These are phyloP conservation scores for Microbotryomycetes sp. DNA, from an alignment of 1,284 basidiomycete genomes.

Conservation along the genomic window DNA sequence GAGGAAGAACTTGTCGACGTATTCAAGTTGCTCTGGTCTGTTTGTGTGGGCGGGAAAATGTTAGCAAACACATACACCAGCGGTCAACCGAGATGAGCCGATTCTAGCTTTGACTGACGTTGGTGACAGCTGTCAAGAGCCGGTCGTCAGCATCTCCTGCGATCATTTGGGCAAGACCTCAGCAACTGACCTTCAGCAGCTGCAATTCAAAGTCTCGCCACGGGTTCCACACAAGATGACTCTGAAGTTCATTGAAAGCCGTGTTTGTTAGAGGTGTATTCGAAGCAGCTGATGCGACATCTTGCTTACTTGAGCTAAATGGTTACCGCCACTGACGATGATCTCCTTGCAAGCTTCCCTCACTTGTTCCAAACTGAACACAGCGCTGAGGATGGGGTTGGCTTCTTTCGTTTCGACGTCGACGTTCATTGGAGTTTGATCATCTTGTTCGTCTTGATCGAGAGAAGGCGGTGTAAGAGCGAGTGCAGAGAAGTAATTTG, in stretches of 20 bases:
- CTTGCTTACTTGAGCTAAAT: constrained; percentile 19
- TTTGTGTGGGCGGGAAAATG: neutral
- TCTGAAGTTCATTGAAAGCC: constrained; percentile 46
- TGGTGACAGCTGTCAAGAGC: constrained; percentile 39
- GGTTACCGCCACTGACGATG: neutral
- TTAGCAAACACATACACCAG: constrained; percentile 48
- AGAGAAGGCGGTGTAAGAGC: constrained; percentile 19
- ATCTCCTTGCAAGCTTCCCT: constrained; percentile 11
- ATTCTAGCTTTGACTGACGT: constrained; percentile 50
- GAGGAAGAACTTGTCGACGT: constrained; percentile 41
- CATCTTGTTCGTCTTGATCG: constrained; percentile 10
- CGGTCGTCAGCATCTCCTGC: neutral
- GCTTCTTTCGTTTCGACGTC: constrained; percentile 15
- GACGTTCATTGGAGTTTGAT: constrained; percentile 16
- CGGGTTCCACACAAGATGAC: constrained; percentile 63
- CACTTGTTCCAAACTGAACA: constrained; percentile 24
- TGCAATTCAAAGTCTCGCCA: constrained; percentile 69
- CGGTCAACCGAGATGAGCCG: constrained; percentile 54
- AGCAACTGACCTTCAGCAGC: constrained; percentile 50
- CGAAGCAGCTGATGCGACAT: too few species aligned
- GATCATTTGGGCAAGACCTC: constrained; percentile 47
- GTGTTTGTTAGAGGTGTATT: neutral
- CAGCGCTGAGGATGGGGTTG: constrained; percentile 25
- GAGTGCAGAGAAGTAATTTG: constrained; percentile 22
- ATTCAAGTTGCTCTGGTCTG: constrained; percentile 37